Conservation (phyloP, 2,329 filamentous ascomycete species). For the Talaromyces islandicus region DNA sequence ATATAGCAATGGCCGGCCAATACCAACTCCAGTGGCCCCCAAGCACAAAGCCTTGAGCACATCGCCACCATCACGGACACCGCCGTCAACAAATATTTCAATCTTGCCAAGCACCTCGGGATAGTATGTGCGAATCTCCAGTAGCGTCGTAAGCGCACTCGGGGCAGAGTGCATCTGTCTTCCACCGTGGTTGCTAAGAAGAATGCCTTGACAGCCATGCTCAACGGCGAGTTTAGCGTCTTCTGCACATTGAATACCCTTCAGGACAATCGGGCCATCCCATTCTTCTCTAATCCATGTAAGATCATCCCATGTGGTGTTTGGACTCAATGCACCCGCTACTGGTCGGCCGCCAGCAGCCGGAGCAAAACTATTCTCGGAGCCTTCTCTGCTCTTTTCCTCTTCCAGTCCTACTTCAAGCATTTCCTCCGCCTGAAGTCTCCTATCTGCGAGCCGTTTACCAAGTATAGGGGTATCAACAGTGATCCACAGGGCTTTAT, state of each 20-base stretch:
- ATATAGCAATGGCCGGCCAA: conserved; percentile 1
- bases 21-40: not conserved
- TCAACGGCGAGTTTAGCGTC: not conserved
- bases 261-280: conserved; percentile 5
- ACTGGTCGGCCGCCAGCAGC: not conserved
- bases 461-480: conserved; percentile 2
- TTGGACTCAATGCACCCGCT: not conserved
- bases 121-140: conserved; percentile 24
- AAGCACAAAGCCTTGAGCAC: conserved; percentile 2
- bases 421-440: not conserved
- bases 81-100: conserved; percentile 1
- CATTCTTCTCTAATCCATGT: not conserved
- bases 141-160: conserved; percentile 43
- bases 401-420: not conserved
- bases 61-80: conserved; percentile 1
- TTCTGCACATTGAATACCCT: conserved; percentile 1
- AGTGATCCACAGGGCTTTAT: not conserved
- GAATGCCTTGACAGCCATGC: conserved; percentile 17
- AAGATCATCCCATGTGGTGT: not conserved
- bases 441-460: not conserved
- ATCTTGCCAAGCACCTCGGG: conserved; percentile 17
- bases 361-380: not conserved
- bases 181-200: conserved; percentile 41
- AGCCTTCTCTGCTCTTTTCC: not conserved
- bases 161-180: conserved; percentile 40